A percentile compares a stretch with the other conserved stretches of the same genome.
phyloP scores from a whole-genome alignment of 2,329 filamentous ascomycete species.

The Aspergillus ochraceus region DNA sequence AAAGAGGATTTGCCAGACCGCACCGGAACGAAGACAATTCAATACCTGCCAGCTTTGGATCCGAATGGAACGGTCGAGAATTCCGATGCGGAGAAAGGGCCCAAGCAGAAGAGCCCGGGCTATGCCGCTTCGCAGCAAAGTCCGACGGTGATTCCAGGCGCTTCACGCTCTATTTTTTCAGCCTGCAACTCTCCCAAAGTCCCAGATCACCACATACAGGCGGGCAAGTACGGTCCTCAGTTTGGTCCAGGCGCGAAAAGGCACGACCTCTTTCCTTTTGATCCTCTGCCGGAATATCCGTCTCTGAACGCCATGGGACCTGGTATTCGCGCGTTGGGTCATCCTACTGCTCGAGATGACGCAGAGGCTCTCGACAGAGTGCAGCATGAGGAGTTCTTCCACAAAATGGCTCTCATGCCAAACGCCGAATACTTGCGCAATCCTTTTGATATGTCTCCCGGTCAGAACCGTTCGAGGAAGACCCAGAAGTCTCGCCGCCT shows the following conservation, averaged over 20 bases:
- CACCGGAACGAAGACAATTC: constrained; percentile 15
- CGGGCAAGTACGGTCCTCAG: constrained; percentile 6
- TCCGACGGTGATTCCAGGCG: constrained; percentile 1
- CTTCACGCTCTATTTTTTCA: constrained; percentile 8
- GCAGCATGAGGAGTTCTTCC: constrained; percentile 20
- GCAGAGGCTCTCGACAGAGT: constrained; percentile 11
- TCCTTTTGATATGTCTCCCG: constrained; percentile 5
- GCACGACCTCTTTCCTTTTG: constrained; percentile 24
- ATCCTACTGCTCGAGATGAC: constrained; percentile 10
- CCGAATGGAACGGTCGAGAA: constrained; percentile 9
- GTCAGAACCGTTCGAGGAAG: constrained; percentile 17
- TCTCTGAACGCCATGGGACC: constrained; percentile 10
- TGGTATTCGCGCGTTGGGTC: constrained; percentile 7
- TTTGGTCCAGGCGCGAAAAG: constrained; percentile 13
- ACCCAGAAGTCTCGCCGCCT: constrained; percentile 22
- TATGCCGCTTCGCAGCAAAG: constrained; percentile 13
- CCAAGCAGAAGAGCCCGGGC: constrained; percentile 12
- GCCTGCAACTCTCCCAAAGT: constrained; percentile 10
- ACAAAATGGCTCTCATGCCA: constrained; percentile 21
- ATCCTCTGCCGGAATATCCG: constrained; percentile 17
- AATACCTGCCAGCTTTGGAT: constrained; percentile 18
- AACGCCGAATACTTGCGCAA: constrained; percentile 10
- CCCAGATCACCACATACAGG: constrained; percentile 11
- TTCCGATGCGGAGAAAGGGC: constrained; percentile 12
- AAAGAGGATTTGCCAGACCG: constrained; percentile 19